phyloP scores from a whole-genome alignment of 202 grass and related monocot species.

The Cymbopogon flexuosus region DNA sequence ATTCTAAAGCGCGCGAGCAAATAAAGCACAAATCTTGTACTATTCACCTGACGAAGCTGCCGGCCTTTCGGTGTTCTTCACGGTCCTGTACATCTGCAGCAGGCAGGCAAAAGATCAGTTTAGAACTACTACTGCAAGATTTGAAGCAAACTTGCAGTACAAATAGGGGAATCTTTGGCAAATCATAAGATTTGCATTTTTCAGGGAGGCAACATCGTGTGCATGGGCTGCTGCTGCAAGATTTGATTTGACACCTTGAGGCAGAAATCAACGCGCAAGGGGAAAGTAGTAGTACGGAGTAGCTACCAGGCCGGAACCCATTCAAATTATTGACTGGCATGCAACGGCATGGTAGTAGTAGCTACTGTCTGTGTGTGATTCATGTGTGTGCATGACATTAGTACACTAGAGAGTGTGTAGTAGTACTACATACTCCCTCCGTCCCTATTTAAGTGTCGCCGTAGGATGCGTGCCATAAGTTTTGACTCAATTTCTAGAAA shows the following conservation, averaged over 20 bases:
- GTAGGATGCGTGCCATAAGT: too few species aligned
- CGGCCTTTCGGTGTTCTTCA: slow-evolving; percentile 89
- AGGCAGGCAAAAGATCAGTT: slow-evolving; percentile 30
- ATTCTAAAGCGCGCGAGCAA: slow-evolving; percentile 30
- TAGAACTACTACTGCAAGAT: background rate
- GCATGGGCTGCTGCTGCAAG: slow-evolving; percentile 12
- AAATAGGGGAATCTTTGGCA: slow-evolving; percentile 28
- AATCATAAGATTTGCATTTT: slow-evolving; percentile 34
- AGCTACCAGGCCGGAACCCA: background rate
- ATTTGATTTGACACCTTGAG: slow-evolving; percentile 37
- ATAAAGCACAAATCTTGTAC: slow-evolving; percentile 28
- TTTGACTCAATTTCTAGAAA: too few species aligned
- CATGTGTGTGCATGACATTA: background rate
- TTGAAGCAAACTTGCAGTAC: background rate
- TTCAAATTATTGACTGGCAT: slow-evolving; percentile 1
- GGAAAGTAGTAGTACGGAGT: too few species aligned
- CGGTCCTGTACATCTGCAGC: slow-evolving; percentile 92
- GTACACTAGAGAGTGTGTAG: background rate
- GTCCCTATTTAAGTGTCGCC: too few species aligned
- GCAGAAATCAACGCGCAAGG: background rate
- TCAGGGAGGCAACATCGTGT: background rate
- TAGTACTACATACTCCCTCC: too few species aligned
- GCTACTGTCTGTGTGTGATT: background rate
- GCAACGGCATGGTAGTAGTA: too few species aligned
- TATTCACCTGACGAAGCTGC: slow-evolving; percentile 79